Evolutionary conservation across 371 early-diverging fungal genomes (phyloP).

Genomic region (Mucor indicus): DNA sequence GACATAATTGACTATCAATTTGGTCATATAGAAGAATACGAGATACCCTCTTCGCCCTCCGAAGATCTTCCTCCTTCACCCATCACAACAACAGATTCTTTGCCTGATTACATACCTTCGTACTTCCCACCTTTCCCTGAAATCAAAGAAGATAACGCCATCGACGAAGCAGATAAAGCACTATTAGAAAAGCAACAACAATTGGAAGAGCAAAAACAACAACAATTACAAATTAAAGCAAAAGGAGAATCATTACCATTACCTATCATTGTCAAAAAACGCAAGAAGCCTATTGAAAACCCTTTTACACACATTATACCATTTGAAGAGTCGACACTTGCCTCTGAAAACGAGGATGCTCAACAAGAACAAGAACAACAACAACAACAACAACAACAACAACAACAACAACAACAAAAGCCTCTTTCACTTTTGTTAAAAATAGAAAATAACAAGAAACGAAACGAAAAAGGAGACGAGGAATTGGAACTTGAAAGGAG

Average conservation of each 20-base stretch:
- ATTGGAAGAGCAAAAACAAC: slow-evolving; percentile 7
- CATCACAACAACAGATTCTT: not conserved
- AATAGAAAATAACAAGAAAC: not conserved
- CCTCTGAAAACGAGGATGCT: slow-evolving; percentile 12
- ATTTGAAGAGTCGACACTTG: slow-evolving; percentile 45
- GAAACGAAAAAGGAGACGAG: not conserved
- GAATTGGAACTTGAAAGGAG: not conserved
- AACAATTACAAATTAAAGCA: slow-evolving; percentile 4
- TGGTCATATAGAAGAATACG: slow-evolving; percentile 13
- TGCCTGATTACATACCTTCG: slow-evolving; percentile 38
- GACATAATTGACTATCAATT: slow-evolving; percentile 19
- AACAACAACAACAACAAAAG: not conserved
- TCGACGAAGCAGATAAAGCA: slow-evolving; percentile 3
- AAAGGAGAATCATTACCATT: slow-evolving; percentile 13
- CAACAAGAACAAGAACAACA: not conserved
- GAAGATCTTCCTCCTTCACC: not conserved
- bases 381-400: slow-evolving; percentile 1
- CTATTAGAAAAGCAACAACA: slow-evolving; percentile 6
- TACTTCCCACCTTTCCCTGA: slow-evolving; percentile 47
- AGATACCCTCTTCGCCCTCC: not conserved
- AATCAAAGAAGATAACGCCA: slow-evolving; percentile 25
- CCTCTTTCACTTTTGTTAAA: slow-evolving; percentile 3
- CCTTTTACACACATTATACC: slow-evolving; percentile 55
- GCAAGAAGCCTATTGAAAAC: slow-evolving; percentile 45
- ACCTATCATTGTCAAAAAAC: slow-evolving; percentile 32